Base-by-base conservation (phyloP, 768 basidiomycete genomes). In the Hygrocybe coccinea region DNA sequence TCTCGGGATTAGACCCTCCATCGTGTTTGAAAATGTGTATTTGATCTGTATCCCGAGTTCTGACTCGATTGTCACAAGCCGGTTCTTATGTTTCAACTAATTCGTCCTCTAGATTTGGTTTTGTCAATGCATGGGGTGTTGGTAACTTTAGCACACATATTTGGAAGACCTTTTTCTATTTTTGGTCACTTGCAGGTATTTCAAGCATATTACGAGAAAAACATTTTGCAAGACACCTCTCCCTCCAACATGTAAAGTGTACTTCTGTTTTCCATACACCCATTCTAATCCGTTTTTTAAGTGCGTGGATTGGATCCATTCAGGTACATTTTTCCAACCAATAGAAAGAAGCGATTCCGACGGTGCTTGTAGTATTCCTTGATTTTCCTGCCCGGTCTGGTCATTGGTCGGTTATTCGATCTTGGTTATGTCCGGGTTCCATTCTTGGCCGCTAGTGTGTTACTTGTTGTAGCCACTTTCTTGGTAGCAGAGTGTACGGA, bases 351-450 rank as follows among this genome's bases (percentile, higher is more conserved):
- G 38, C 46, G n/a, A 38, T 44, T 24, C 36, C 14, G 25, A 36
- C 25, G 52, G n/a, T 14, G 10, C 17, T 37, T 19, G 12, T 57
- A 83, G 78, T 79, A 79, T 63, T 69, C 81, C 25, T 67, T 80
- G 1, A 61, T 76, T 15, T 80, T 82, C 64, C 59, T 80, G 15
- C 79, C 80, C 4, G 79, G 79, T 12, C 66, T 82, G 3, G 22
- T 83, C 34, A 69, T 72, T 0, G 85, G 84, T 4, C 77, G 83
- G 12, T 63, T 86, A 7, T 84, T 86, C 62, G 84, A 86, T 67
- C 60, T 84, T 35, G 85, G 85, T 33, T 74, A 78, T 60, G 76
- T 84, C 66, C 77, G 71, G 56, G 52, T 76, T 1, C 79, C 82
- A 0, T 73, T 79, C 39, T 59, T 75, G 10, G 12, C 72, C 2